Conservation (phyloP, 1,139 yeast genomes). For the Debaryomyces robertsiae region DNA sequence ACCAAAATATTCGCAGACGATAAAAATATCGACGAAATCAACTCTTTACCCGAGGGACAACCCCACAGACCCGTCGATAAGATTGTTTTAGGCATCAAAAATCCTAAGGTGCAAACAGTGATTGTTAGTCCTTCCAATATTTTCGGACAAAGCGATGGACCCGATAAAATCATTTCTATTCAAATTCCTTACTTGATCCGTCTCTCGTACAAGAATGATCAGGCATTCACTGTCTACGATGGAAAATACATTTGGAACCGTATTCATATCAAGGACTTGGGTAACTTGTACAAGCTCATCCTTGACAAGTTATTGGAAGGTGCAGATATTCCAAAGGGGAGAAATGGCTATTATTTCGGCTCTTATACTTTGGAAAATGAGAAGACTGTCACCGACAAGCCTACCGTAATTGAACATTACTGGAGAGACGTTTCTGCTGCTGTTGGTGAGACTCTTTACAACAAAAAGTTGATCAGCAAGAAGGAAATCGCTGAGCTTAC, state of each 20-base stretch:
- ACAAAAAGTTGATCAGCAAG: constrained; percentile 18
- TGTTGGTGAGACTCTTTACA: constrained; percentile 23
- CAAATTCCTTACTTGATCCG: constrained; percentile 35
- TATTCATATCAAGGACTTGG: constrained; percentile 40
- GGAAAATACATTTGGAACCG: constrained; percentile 42
- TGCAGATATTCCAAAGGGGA: constrained; percentile 31
- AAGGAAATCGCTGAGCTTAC: constrained; percentile 22
- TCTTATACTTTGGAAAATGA: constrained; percentile 23
- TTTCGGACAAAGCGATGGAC: constrained; percentile 34
- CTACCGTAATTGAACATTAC: constrained; percentile 28
- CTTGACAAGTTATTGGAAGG: constrained; percentile 23
- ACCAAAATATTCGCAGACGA: constrained; percentile 34
- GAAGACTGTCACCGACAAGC: constrained; percentile 19
- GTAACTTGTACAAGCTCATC: constrained; percentile 31
- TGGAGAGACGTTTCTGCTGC: constrained; percentile 34
- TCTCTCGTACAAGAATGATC: constrained; percentile 25
- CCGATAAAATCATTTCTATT: constrained; percentile 30
- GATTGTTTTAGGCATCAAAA: constrained; percentile 30
- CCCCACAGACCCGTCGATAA: constrained; percentile 44
- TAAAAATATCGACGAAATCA: constrained; percentile 31
- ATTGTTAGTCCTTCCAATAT: constrained; percentile 29
- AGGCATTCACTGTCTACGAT: constrained; percentile 32
- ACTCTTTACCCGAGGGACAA: constrained; percentile 28
- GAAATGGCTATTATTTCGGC: constrained; percentile 40
- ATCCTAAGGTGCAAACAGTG: constrained; percentile 25